phyloP scores from a whole-genome alignment of 208 protist species.

The Acanthamoeba healyi region DNA sequence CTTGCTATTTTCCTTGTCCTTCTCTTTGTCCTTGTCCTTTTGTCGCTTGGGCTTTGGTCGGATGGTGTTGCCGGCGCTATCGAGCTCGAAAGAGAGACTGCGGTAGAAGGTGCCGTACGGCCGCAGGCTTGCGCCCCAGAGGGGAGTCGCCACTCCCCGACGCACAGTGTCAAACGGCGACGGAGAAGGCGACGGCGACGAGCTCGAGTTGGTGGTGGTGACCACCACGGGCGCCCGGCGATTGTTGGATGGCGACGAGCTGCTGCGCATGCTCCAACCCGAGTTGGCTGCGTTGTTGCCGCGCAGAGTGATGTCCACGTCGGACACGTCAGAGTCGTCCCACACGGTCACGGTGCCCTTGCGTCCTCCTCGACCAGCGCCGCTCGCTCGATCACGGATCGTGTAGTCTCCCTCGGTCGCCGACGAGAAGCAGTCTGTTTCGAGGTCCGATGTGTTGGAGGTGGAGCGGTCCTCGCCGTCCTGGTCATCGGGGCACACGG shows the following conservation, averaged over 20 bases:
- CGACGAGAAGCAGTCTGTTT: neutral
- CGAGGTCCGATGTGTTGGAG: constrained; percentile 23
- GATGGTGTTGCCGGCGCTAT: constrained; percentile 56
- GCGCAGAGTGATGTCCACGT: constrained; percentile 17
- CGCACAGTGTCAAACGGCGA: constrained; percentile 18
- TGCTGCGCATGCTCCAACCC: constrained; percentile 21
- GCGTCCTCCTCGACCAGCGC: neutral
- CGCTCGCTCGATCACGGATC: neutral
- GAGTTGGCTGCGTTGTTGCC: neutral
- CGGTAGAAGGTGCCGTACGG: constrained; percentile 31
- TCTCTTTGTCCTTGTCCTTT: neutral
- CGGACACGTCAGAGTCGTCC: constrained; percentile 54
- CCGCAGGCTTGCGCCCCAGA: neutral
- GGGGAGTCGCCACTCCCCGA: neutral
- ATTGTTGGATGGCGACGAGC: neutral
- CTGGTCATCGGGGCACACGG: neutral
- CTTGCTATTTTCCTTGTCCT: neutral
- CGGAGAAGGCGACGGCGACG: neutral
- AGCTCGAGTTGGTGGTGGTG: neutral
- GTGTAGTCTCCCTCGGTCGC: constrained; percentile 54
- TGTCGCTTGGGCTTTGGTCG: constrained; percentile 50
- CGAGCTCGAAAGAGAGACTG: constrained; percentile 63
- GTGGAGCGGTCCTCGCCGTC: constrained; percentile 2
- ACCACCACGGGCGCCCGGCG: constrained; percentile 1
- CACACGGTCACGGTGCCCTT: neutral